Evolutionary conservation across 768 basidiomycete genomes (phyloP).

Genomic region (Lactarius hengduanensis): DNA sequence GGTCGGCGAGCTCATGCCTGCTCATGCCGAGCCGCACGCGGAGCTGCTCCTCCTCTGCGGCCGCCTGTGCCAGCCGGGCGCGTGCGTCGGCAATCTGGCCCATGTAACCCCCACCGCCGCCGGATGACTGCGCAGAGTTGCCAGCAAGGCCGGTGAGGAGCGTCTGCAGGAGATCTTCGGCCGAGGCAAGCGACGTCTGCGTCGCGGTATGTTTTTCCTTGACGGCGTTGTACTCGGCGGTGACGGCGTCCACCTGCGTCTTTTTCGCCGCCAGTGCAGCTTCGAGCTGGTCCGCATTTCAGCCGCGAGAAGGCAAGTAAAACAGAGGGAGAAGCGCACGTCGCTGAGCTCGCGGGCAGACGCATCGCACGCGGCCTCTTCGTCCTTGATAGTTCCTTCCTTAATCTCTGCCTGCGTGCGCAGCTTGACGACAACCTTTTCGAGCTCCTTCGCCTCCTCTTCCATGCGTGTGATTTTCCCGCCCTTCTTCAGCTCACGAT

Average conservation of each 20-base stretch:
- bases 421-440: conserved; percentile 77
- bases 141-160: conserved; percentile 87
- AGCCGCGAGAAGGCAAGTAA: neutral
- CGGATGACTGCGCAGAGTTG: conserved; percentile 57
- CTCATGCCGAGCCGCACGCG: conserved; percentile 72
- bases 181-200: conserved; percentile 59
- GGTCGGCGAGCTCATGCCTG: conserved; percentile 71
- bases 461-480: conserved; percentile 88
- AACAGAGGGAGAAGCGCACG: conserved; percentile 41
- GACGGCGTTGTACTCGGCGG: conserved; percentile 54
- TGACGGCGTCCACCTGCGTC: conserved; percentile 53
- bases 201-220: conserved; percentile 68
- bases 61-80: conserved; percentile 67
- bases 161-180: conserved; percentile 93
- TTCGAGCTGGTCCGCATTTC: conserved; percentile 48
- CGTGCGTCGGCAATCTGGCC: conserved; percentile 90
- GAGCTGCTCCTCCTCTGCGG: conserved; percentile 82
- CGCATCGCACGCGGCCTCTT: conserved; percentile 56
- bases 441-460: conserved; percentile 73
- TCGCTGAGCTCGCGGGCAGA: conserved; percentile 58
- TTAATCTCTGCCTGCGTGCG: conserved; percentile 86
- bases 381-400: conserved; percentile 71
- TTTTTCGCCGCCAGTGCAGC: conserved; percentile 58
- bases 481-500: conserved; percentile 88
- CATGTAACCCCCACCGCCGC: conserved; percentile 88